Evolutionary conservation across 805 yeast species (phyloP), one percentile per base, ranked within the genome.

Genomic region (Yarrowia sp.): DNA sequence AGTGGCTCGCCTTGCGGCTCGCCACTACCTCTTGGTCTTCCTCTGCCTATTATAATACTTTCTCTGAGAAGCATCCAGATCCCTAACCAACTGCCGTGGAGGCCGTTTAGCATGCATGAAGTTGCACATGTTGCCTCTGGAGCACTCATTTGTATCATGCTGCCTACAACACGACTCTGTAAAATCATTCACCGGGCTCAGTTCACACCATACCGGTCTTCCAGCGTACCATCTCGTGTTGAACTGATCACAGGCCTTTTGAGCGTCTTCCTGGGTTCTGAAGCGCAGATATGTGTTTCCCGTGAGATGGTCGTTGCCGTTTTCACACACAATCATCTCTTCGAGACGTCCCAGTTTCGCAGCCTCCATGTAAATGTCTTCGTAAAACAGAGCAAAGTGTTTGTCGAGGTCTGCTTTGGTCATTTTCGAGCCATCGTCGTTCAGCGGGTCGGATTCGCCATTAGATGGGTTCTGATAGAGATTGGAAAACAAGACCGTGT

Each of bases 271-370:
- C 18, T 81, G 82, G 31, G 79, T 75, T 36, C 77, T 73, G 73
- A 85, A 92, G 66, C 83, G 81, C 17, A 89, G 84, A 72, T 90
- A 90, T 0, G 92, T 96, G 72, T 91, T 92, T 1, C 98, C 98
- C 67, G 85, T 85, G 66, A 93, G 75, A 73, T 92, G 68, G 68
- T 86, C 86, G 70, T 89, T 89, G 60, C 84, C 85, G 74, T 93
- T 93, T 68, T 89, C 97, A 71, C 96, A 89, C 1, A 93, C 88
- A 0, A 86, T 84, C 67, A 93, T 70, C 39, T 84, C 85, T 42
- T 81, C 84, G 7, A 93, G 76, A 31, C 78, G 79, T 0, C 86
- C 84, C 50, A 81, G 73, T 58, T 76, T 64, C 77, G 83, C 75
- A 72, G 84, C 76, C 67, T 88, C 91, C 33, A 84, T 74, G 72